Percentiles rank a stretch among this genome's conserved stretches.
Evolutionary conservation across 2,329 filamentous ascomycete genomes (phyloP).

Genomic region (Sclerotinia subarctica): DNA sequence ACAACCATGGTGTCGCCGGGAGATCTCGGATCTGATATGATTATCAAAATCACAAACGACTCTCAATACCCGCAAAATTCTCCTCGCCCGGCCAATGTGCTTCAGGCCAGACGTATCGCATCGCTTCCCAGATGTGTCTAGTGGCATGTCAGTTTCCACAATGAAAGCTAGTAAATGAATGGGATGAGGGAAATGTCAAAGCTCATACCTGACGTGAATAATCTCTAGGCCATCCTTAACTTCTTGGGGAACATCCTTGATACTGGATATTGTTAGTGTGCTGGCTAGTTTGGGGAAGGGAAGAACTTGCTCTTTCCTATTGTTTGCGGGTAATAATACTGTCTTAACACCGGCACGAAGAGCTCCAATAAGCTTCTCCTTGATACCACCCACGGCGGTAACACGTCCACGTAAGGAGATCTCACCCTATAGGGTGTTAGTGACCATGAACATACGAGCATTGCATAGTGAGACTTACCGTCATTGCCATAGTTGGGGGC

Average conservation of each 20-base stretch:
- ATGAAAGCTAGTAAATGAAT: conserved; percentile 10
- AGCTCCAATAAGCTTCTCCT: conserved; percentile 96
- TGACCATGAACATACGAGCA: conserved; percentile 18
- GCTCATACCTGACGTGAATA: conserved; percentile 75
- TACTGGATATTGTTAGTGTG: conserved; percentile 39
- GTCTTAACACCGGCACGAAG: conserved; percentile 91
- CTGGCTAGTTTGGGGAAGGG: not conserved
- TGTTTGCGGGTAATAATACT: conserved; percentile 81
- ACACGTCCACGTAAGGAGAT: conserved; percentile 83
- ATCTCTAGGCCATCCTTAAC: conserved; percentile 86
- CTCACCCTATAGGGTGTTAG: conserved; percentile 46
- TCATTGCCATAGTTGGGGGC: conserved; percentile 93
- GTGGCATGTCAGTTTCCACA: conserved; percentile 15
- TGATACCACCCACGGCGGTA: conserved; percentile 93
- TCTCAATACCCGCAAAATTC: conserved; percentile 69
- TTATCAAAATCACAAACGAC: conserved; percentile 59
- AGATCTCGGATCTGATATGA: conserved; percentile 22
- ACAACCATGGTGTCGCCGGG: conserved; percentile 8
- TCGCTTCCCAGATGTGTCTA: conserved; percentile 91
- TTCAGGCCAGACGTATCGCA: conserved; percentile 89
- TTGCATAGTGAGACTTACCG: conserved; percentile 49
- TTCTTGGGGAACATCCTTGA: conserved; percentile 84
- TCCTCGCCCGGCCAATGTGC: conserved; percentile 76
- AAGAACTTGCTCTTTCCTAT: conserved; percentile 68
- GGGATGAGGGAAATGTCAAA: not conserved